Conservation (phyloP, 1,284 basidiomycete species). For the Coriolopsis trogii region DNA sequence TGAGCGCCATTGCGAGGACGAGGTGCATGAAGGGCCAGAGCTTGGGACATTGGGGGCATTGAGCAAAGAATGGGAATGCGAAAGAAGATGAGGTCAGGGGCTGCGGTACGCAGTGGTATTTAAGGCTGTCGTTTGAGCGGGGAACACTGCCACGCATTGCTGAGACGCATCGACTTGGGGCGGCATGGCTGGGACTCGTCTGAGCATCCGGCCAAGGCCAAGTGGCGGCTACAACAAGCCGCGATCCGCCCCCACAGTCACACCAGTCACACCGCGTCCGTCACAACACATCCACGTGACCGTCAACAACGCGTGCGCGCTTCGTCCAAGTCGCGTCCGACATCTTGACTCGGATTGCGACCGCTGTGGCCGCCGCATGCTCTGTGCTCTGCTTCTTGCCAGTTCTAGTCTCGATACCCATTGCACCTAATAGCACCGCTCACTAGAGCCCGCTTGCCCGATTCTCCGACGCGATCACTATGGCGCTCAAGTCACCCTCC, state of each 20-base stretch:
- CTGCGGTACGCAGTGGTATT: not conserved
- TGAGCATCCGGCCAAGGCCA: no score
- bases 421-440: not conserved
- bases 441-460: no score
- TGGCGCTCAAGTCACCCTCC: constrained; percentile 22
- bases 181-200: no score
- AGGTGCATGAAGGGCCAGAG: constrained; percentile 11
- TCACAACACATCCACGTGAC: not conserved
- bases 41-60: not conserved
- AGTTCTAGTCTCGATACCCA: no score
- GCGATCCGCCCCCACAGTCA: no score
- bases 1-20: constrained; percentile 5
- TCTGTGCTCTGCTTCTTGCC: not conserved
- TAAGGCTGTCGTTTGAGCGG: no score
- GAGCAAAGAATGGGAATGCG: not conserved
- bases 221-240: not conserved
- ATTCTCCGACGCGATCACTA: no score
- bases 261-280: not conserved
- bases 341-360: not conserved
- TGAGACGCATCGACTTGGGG: no score
- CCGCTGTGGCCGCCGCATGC: not conserved
- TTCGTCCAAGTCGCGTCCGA: not conserved
- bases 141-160: no score
- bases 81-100: not conserved
- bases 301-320: not conserved